These are phyloP conservation scores for Gynostemma pentaphyllum DNA, from an alignment of 306 rosid genomes.

Conservation along the genomic window DNA sequence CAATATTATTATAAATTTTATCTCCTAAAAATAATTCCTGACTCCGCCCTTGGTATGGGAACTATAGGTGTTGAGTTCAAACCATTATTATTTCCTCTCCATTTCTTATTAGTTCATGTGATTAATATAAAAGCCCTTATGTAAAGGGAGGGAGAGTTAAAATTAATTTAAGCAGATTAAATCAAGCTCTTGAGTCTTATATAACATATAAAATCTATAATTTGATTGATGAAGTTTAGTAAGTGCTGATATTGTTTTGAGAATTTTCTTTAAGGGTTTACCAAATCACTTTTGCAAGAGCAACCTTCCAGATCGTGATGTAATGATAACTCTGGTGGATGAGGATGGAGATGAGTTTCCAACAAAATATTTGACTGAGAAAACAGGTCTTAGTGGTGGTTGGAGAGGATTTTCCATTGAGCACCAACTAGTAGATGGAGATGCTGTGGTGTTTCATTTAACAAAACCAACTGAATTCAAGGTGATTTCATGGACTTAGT, in stretches of 20 bases:
- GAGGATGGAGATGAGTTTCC: conserved; percentile 29
- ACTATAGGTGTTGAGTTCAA: too few species aligned
- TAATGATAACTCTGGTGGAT: conserved; percentile 26
- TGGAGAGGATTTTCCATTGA: conserved; percentile 51
- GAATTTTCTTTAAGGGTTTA: conserved; percentile 25
- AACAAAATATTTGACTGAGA: conserved; percentile 23
- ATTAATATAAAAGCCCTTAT: too few species aligned
- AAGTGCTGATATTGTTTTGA: not conserved
- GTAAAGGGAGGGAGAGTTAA: too few species aligned
- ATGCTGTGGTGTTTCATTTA: conserved; percentile 51
- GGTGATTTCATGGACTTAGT: conserved; percentile 17
- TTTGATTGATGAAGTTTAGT: not conserved
- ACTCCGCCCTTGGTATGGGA: too few species aligned
- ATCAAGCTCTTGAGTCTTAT: too few species aligned
- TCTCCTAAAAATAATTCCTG: too few species aligned
- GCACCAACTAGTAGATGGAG: conserved; percentile 54
- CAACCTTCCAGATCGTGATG: conserved; percentile 26
- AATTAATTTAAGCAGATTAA: too few species aligned
- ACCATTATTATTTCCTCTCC: too few species aligned
- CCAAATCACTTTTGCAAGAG: conserved; percentile 31
- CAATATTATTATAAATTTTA: too few species aligned
- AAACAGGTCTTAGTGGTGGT: conserved; percentile 44
- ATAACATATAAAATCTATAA: too few species aligned
- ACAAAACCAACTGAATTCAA: conserved; percentile 33
- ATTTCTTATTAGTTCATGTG: too few species aligned